A percentile compares a stretch with the other conserved stretches of the same genome.
Evolutionary conservation across 2,329 filamentous ascomycete species (phyloP).

Genomic region (Aspergillus fructus): DNA sequence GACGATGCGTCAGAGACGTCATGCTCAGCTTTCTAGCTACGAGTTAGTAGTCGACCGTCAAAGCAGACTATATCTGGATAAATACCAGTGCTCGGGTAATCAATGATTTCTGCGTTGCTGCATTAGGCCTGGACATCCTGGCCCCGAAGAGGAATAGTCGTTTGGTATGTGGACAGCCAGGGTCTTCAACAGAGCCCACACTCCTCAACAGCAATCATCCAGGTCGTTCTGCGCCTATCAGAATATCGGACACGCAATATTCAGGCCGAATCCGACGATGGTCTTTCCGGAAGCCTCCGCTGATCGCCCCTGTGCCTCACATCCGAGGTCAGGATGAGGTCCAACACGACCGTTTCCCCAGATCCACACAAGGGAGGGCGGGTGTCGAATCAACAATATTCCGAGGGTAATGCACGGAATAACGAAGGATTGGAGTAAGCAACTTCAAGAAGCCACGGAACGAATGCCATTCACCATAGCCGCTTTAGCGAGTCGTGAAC

Average conservation of each 20-base stretch:
- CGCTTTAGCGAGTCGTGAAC: not conserved
- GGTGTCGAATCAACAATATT: not conserved
- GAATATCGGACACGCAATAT: not conserved
- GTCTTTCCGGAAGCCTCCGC: conserved; percentile 14
- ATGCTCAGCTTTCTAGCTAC: conserved; percentile 53
- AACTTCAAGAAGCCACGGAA: not conserved
- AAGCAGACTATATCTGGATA: not conserved
- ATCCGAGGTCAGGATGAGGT: conserved; percentile 18
- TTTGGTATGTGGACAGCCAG: conserved; percentile 8
- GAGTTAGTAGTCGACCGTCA: conserved; percentile 29
- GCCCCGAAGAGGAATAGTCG: conserved; percentile 4
- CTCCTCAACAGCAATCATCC: conserved; percentile 11
- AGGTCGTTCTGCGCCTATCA: conserved; percentile 11
- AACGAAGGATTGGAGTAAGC: not conserved
- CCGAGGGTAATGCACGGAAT: not conserved
- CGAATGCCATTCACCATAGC: not conserved
- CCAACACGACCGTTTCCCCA: not conserved
- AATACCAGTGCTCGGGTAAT: conserved; percentile 34
- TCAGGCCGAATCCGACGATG: not conserved
- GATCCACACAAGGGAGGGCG: not conserved
- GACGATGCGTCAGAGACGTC: conserved; percentile 52
- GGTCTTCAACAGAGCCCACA: conserved; percentile 11
- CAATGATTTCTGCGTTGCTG: conserved; percentile 25
- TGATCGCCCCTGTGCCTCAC: conserved; percentile 8
- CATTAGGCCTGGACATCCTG: conserved; percentile 32